These are phyloP conservation scores for Chrysoporthe puriensis DNA, from an alignment of 2,329 filamentous ascomycete species.

Conservation along the genomic window DNA sequence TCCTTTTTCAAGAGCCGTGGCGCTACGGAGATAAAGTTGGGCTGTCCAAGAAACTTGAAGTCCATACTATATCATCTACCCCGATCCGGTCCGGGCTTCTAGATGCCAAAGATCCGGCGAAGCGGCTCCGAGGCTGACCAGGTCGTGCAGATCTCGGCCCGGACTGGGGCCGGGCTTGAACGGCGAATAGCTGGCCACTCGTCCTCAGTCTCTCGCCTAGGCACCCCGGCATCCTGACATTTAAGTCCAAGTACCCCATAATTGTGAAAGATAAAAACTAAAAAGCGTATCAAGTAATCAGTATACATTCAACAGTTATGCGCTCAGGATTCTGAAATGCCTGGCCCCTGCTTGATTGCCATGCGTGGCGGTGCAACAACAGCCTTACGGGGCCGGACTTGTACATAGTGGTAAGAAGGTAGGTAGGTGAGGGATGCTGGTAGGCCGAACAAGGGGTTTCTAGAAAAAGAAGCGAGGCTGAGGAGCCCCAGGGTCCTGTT, in stretches of 20 bases:
- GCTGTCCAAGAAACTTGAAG: neutral
- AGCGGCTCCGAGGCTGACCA: neutral
- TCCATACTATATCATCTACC: neutral
- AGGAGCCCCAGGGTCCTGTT: constrained; percentile 16
- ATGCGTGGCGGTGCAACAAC: neutral
- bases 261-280: neutral
- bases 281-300: neutral
- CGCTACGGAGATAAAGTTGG: neutral
- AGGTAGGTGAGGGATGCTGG: too few species aligned
- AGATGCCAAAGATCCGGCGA: neutral
- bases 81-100: neutral
- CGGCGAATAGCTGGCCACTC: neutral
- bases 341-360: neutral
- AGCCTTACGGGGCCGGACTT: neutral
- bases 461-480: constrained; percentile 22
- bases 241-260: neutral
- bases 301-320: neutral
- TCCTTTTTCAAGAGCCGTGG: neutral
- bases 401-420: neutral
- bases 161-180: neutral
- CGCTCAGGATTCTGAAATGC: neutral
- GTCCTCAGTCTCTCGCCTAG: too few species aligned
- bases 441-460: constrained; percentile 9
- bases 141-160: constrained; percentile 3
- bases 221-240: neutral